These are phyloP conservation scores for Podaxis sp. DNA, from an alignment of 768 basidiomycete species.

Conservation along the genomic window DNA sequence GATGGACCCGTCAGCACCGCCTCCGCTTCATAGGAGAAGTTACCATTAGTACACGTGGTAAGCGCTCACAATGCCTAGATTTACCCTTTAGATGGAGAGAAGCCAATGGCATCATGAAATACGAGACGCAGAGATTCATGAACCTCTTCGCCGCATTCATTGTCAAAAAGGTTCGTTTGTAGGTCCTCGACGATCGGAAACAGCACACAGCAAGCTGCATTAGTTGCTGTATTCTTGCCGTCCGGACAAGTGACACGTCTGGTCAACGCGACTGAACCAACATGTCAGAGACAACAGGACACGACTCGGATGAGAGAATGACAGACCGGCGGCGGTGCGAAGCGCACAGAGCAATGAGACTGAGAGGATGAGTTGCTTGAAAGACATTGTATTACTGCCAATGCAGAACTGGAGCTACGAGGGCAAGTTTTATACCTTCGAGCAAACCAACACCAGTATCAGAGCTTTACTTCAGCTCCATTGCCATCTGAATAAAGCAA, in stretches of 20 bases:
- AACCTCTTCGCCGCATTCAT: constrained; percentile 31
- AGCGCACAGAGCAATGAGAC: not conserved
- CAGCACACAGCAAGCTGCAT: constrained; percentile 35
- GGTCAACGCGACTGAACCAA: not conserved
- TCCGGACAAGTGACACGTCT: constrained; percentile 29
- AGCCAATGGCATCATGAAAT: constrained; percentile 45
- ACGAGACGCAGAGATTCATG: constrained; percentile 27
- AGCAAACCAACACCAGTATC: not conserved
- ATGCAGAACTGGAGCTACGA: not conserved
- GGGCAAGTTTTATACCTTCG: not conserved
- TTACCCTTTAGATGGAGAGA: constrained; percentile 26
- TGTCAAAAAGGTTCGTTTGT: constrained; percentile 33
- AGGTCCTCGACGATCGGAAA: constrained; percentile 40
- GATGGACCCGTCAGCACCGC: constrained; percentile 43
- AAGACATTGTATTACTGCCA: not conserved
- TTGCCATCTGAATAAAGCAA: not conserved
- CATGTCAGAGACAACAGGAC: not conserved
- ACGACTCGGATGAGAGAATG: not conserved
- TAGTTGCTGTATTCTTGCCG: constrained; percentile 26
- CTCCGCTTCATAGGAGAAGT: constrained; percentile 17
- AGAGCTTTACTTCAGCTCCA: not conserved
- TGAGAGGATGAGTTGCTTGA: not conserved
- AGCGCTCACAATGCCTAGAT: not conserved
- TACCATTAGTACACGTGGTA: not conserved
- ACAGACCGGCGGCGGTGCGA: not conserved